A percentile compares a stretch with the other conserved stretches of the same genome.
These are phyloP conservation scores for Pythium apleroticum DNA, from an alignment of 352 stramenopile genomes.

Conservation along the genomic window DNA sequence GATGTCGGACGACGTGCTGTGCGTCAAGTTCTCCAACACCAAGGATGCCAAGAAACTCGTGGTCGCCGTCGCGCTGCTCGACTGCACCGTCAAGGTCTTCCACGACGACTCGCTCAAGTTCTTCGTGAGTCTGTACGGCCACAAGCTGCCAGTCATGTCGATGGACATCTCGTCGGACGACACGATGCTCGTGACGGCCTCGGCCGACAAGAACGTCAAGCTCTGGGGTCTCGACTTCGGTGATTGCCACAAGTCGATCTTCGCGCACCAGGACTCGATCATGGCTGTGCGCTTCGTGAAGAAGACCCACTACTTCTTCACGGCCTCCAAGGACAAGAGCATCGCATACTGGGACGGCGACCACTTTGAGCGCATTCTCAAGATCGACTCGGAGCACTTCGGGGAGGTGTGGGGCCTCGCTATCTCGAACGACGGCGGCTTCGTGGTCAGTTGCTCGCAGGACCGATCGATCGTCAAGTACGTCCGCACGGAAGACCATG, in stretches of 20 bases:
- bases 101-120: constrained; percentile 99
- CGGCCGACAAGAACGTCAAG: constrained; percentile 99
- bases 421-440: constrained; percentile 92
- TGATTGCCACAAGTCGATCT: constrained; percentile 99
- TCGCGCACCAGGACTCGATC: constrained; percentile 98
- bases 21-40: constrained; percentile 95
- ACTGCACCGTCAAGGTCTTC: constrained; percentile 99
- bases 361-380: constrained; percentile 93
- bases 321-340: constrained; percentile 96
- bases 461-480: constrained; percentile 98
- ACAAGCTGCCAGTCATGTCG: constrained; percentile 98
- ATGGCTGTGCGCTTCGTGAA: constrained; percentile 95
- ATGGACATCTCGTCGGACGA: constrained; percentile 98
- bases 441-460: constrained; percentile 95
- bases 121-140: constrained; percentile 98
- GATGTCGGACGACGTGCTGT: constrained; percentile 98
- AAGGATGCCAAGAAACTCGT: constrained; percentile 88
- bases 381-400: constrained; percentile 76
- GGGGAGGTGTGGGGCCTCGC: constrained; percentile 87
- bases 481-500: constrained; percentile 94
- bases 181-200: constrained; percentile 96
- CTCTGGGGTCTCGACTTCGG: constrained; percentile 99
- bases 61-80: constrained; percentile 89
- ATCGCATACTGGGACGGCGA: constrained; percentile 99
- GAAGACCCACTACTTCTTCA: constrained; percentile 99